Conservation (phyloP, 1,139 yeast genomes). For the Meyerozyma sp. region DNA sequence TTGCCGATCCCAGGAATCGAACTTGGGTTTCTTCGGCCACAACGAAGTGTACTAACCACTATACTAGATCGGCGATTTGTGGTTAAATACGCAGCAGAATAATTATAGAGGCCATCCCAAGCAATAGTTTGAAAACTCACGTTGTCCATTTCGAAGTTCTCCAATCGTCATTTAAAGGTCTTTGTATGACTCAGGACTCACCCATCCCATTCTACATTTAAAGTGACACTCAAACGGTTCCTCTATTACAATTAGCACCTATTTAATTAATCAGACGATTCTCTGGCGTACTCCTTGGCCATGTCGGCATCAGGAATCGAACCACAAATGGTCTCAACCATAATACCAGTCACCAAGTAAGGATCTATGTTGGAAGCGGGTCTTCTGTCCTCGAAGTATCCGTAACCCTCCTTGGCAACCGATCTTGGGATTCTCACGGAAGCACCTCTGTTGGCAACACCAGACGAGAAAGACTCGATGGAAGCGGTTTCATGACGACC, state of each 20-base stretch:
- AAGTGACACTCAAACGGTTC: neutral
- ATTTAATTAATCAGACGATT: conserved; percentile 30
- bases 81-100: neutral
- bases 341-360: conserved; percentile 95
- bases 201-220: too few relatives aligned
- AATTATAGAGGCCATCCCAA: neutral
- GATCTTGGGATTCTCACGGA: conserved; percentile 98
- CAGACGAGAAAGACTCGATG: conserved; percentile 82
- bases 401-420: conserved; percentile 95
- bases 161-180: too few relatives aligned
- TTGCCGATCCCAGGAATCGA: conserved; percentile 44
- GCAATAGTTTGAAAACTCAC: too few relatives aligned
- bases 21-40: conserved; percentile 19
- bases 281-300: conserved; percentile 83
- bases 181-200: too few relatives aligned
- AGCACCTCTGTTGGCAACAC: conserved; percentile 99
- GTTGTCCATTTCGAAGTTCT: too few relatives aligned
- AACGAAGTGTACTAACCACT: conserved; percentile 34
- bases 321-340: conserved; percentile 96
- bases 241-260: neutral
- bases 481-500: conserved; percentile 99
- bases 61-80: conserved; percentile 33
- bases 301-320: conserved; percentile 94
- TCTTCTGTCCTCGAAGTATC: conserved; percentile 99
- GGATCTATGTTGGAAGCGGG: conserved; percentile 99